Evolutionary conservation across 2,329 filamentous ascomycete genomes (phyloP).

Genomic region (Clonostachys rhizophaga): DNA sequence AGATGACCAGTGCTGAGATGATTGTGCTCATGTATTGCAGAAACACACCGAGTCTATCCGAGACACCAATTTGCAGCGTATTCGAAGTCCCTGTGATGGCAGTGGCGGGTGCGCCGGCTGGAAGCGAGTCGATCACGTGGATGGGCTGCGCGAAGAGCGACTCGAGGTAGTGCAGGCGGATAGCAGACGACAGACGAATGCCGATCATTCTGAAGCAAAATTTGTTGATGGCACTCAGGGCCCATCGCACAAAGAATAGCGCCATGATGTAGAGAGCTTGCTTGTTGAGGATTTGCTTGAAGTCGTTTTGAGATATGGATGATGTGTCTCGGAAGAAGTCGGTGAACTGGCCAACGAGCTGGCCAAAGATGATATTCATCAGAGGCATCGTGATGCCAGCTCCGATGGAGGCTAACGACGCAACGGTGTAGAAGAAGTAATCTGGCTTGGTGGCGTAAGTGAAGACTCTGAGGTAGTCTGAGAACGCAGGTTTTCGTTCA

Average conservation of each 20-base stretch:
- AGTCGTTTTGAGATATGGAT: conserved; percentile 17
- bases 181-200: conserved; percentile 54
- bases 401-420: conserved; percentile 42
- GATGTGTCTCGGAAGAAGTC: conserved; percentile 23
- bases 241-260: conserved; percentile 63
- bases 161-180: conserved; percentile 61
- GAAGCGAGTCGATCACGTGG: conserved; percentile 63
- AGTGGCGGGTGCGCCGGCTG: conserved; percentile 53
- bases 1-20: conserved; percentile 45
- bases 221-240: conserved; percentile 58
- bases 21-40: conserved; percentile 51
- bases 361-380: conserved; percentile 53
- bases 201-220: conserved; percentile 58
- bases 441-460: conserved; percentile 51
- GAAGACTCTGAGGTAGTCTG: conserved; percentile 26
- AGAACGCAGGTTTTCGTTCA: too few species aligned
- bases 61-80: conserved; percentile 59
- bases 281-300: conserved; percentile 34
- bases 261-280: conserved; percentile 62
- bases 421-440: conserved; percentile 37
- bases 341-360: conserved; percentile 43
- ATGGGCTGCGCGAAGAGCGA: conserved; percentile 62
- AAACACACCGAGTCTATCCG: conserved; percentile 56
- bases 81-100: conserved; percentile 63
- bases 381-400: conserved; percentile 51